Evolutionary conservation across 2,329 filamentous ascomycete genomes (phyloP), one percentile per base, ranked within the genome.

Genomic region (Penicillium crustosum): DNA sequence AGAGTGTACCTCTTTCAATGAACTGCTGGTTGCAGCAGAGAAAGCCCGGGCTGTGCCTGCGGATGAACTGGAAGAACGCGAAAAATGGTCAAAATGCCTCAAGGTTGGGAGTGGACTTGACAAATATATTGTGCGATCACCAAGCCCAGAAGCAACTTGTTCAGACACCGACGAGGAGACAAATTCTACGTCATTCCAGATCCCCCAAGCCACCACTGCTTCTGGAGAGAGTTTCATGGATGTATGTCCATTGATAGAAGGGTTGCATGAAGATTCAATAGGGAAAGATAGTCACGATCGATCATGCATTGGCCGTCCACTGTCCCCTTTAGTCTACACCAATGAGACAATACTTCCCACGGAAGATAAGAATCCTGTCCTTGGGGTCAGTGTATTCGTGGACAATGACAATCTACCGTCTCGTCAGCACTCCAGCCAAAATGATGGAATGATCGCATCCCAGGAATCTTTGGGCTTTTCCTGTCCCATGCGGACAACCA

Each of bases 1-100:
- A 23, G 89, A 95, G 57, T 82, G 86, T 0, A 77, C 90, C 19
- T 85, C 86, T 0, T 90, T 93, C 61, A 73, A 82, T 0, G 86
- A 91, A 53, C 77, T 96, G 3, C 89, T 93, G 64, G 70, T 80
- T 6, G 79, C 90, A 68, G 91, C 89, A 0, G 72, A 79, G 31
- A 77, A 83, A 31, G 85, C 87, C 19, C 81, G 77, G 19, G 79
- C 78, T 35, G 70, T 77, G 2, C 78, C 82, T 0, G 72, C 73
- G 1, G 73, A 82, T 15, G 82, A 84, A 7, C 80, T 88, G 55
- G 81, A 88, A 57, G 86, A 90, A 64, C 82, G 86, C 57, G 73
- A 81, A 0, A 70, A 79, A 10, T 90, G 88, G 87, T 80, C 86
- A 27, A 78, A 80, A 9, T 83, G 79, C 48, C 71, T 91, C n/a